A percentile compares a stretch with the other conserved stretches of the same genome.
Evolutionary conservation across 1,284 basidiomycete genomes (phyloP).

Genomic region (Trichosporon faecale): DNA sequence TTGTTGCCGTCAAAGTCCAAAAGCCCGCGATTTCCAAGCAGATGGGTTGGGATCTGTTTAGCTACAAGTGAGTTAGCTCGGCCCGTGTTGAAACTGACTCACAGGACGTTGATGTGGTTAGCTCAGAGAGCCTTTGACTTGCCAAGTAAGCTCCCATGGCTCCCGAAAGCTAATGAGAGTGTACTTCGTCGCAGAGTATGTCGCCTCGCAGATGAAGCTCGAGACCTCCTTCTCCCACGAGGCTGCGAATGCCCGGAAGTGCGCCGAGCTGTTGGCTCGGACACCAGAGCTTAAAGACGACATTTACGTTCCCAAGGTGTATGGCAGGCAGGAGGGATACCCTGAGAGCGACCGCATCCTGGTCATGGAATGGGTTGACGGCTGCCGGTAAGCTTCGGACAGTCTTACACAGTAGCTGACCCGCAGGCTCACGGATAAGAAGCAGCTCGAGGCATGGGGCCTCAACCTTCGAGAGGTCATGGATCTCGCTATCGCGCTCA

Average conservation of each 20-base stretch:
- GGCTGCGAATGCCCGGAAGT: conserved; percentile 50
- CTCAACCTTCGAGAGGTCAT: conserved; percentile 56
- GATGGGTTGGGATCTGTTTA: conserved; percentile 72
- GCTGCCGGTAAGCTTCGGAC: conserved; percentile 49
- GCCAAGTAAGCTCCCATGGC: conserved; percentile 39
- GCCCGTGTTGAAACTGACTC: background rate
- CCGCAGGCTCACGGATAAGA: conserved; percentile 64
- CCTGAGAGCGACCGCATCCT: conserved; percentile 66
- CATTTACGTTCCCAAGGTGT: conserved; percentile 76
- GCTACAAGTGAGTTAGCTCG: conserved; percentile 39
- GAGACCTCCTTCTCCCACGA: conserved; percentile 79
- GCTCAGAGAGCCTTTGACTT: conserved; percentile 49
- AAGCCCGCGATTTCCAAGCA: conserved; percentile 81
- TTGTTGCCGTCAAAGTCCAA: conserved; percentile 87
- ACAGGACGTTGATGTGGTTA: conserved; percentile 46
- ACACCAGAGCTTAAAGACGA: conserved; percentile 63
- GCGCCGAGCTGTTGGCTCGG: conserved; percentile 44
- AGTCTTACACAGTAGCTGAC: background rate
- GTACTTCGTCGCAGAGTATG: conserved; percentile 61
- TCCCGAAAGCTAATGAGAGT: conserved; percentile 30
- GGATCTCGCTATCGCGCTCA: conserved; percentile 58
- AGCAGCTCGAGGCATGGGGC: conserved; percentile 48
- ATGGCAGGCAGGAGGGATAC: conserved; percentile 61
- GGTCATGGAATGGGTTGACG: conserved; percentile 80
- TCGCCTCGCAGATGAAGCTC: conserved; percentile 71